Percentiles rank a stretch among this genome's conserved stretches.
Evolutionary conservation across 1,284 basidiomycete genomes (phyloP).

Genomic region (Leccinum fuscescens): DNA sequence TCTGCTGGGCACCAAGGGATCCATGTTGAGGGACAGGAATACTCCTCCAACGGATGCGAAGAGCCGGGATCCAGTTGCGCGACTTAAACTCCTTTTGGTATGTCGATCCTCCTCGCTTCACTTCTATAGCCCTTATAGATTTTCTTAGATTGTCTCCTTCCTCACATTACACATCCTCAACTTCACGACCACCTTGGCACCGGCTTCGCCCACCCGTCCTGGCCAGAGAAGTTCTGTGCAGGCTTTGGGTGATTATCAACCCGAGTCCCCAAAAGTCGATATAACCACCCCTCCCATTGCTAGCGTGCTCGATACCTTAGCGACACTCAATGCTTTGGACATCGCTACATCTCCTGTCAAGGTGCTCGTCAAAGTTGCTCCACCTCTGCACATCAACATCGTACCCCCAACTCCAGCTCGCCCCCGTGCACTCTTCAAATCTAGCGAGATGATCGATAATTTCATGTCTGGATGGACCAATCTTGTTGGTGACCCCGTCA

Average conservation of each 20-base stretch:
- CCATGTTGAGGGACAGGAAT: constrained; percentile 43
- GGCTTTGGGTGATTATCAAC: constrained; percentile 28
- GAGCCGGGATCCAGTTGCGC: constrained; percentile 70
- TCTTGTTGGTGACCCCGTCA: constrained; percentile 93
- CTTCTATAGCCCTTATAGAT: constrained; percentile 9
- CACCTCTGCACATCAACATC: constrained; percentile 63
- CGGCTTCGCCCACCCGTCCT: constrained; percentile 35
- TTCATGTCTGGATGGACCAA: constrained; percentile 94
- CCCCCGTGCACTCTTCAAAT: constrained; percentile 27
- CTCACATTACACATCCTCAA: constrained; percentile 89
- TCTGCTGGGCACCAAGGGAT: constrained; percentile 68
- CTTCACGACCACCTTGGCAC: constrained; percentile 88
- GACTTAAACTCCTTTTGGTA: constrained; percentile 88
- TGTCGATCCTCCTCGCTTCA: constrained; percentile 26
- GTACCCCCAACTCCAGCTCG: constrained; percentile 34
- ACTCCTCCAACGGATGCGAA: constrained; percentile 29
- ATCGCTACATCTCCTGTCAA: constrained; percentile 36
- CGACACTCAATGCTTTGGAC: constrained; percentile 33
- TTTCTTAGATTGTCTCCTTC: constrained; percentile 74
- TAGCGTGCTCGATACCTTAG: constrained; percentile 59
- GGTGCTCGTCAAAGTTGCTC: constrained; percentile 70
- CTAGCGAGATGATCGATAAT: constrained; percentile 59
- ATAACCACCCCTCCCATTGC: constrained; percentile 61
- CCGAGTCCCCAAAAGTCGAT: constrained; percentile 55
- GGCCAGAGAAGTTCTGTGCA: constrained; percentile 26